phyloP scores from a whole-genome alignment of 768 basidiomycete genomes.

The Leccinum longicurvipes region DNA sequence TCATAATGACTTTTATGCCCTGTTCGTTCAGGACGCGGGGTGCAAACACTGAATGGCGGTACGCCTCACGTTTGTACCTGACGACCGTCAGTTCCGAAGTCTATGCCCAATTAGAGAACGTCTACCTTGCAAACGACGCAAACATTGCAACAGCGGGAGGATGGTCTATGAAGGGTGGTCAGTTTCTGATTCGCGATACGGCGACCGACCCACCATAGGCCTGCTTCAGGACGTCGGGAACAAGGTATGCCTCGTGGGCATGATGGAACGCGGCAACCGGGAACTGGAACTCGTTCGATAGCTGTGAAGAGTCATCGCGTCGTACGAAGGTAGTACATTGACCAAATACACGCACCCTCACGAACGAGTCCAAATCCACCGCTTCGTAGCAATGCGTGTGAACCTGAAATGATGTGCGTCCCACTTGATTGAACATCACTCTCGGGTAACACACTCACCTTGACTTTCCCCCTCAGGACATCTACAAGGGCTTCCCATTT shows the following conservation, averaged over 20 bases:
- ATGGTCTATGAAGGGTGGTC: constrained; percentile 31
- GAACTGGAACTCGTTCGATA: constrained; percentile 81
- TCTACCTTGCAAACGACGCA: constrained; percentile 48
- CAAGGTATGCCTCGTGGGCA: constrained; percentile 76
- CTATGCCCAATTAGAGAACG: not conserved
- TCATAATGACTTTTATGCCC: constrained; percentile 53
- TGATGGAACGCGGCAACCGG: constrained; percentile 74
- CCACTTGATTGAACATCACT: not conserved
- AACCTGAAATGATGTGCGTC: constrained; percentile 28
- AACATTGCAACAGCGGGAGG: constrained; percentile 73
- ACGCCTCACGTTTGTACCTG: constrained; percentile 56
- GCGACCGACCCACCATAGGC: constrained; percentile 46
- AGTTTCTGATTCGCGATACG: not conserved
- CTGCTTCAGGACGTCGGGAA: constrained; percentile 70
- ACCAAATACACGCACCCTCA: constrained; percentile 46
- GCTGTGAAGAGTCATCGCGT: constrained; percentile 28
- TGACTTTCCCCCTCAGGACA: constrained; percentile 68
- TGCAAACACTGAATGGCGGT: constrained; percentile 54
- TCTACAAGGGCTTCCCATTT: constrained; percentile 72
- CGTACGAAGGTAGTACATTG: not conserved
- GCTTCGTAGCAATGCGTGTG: too few species aligned
- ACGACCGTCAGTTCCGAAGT: not conserved
- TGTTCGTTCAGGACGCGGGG: constrained; percentile 48
- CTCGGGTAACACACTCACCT: constrained; percentile 37
- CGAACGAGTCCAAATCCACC: constrained; percentile 62